Percentiles rank a stretch among this genome's conserved stretches.
Evolutionary conservation across 495 filamentous ascomycete species (phyloP).

Genomic region (Podospora pseudopauciseta): DNA sequence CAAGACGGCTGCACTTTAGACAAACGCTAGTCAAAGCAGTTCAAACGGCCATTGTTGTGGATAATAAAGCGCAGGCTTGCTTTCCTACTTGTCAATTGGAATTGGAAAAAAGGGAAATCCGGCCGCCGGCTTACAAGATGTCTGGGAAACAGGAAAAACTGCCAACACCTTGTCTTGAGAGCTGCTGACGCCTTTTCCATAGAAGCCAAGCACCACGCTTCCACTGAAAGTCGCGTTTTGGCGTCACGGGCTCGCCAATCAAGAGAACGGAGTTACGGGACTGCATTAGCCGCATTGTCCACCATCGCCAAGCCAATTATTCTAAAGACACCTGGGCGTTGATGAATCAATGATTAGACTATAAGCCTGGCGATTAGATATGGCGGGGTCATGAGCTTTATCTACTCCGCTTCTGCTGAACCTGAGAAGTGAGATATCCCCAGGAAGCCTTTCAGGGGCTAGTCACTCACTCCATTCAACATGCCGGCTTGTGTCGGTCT

Average conservation of each 20-base stretch:
- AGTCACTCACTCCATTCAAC: not conserved
- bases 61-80: not conserved
- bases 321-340: not conserved
- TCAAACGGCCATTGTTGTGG: not conserved
- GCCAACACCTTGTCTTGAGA: not conserved
- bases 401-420: not conserved
- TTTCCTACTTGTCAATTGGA: not conserved
- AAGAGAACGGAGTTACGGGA: not conserved
- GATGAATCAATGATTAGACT: not conserved
- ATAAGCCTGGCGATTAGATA: not conserved
- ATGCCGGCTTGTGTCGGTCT: not conserved
- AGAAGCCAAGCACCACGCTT: not conserved
- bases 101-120: not conserved
- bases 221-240: slow-evolving; percentile 1
- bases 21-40: not conserved
- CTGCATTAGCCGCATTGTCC: slow-evolving; percentile 4
- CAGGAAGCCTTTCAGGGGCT: not conserved
- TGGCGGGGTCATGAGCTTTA: not conserved
- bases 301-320: not conserved
- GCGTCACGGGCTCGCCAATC: slow-evolving; percentile 2
- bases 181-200: not conserved
- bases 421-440: not conserved
- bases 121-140: not conserved
- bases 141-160: not conserved
- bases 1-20: not conserved